Evolutionary conservation across 176 grass and related monocot genomes (phyloP), one percentile per base, ranked within the genome.

Genomic region (Aechmea fasciata): DNA sequence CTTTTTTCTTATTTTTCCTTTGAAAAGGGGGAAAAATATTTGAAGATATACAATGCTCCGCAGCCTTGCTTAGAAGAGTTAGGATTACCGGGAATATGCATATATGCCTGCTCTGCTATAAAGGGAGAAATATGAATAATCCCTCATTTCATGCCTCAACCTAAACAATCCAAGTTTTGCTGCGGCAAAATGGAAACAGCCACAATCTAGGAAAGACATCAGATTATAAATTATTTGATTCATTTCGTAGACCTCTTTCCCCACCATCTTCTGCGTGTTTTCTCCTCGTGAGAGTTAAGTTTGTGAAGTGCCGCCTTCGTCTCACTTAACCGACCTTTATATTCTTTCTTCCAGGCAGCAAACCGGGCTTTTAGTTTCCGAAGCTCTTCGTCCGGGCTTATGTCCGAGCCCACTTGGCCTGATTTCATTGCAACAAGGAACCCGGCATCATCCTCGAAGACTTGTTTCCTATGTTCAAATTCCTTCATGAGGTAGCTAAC

Each of bases 331-430:
- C 87, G 80, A 63, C 75, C 84, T 73, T 90, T 94, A 51, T 90
- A 99, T 67, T 90, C 90, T 63, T 83, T 99, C 78, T 99, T 99
- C 95, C 95, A 99, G 57, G 85, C 79, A 50, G 82, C 68, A 84
- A 99, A 99, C 3, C 80, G 77, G 14, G 84, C 77, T 77, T 86
- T 99, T 66, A 99, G 83, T 70, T 74, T 93, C 54, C 72, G 83
- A 54, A 99, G 77, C 75, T 99, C 95, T 23, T 85, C 82, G 2
- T 88, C 84, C 9, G 90, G 87, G 67, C 80, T 87, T 76, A 78
- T 78, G 22, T 80, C 82, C 48, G 70, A 80, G 69, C 75, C 74
- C 26, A 80, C 50, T 12, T 81, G 75, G n/a, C 79, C 77, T 0
- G 78, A 82, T 57, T 78, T 82, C 1, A 83, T 77, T 28, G 79